Percentiles rank a stretch among this genome's conserved stretches.
Conservation (phyloP, 306 rosid species). For the Rosa rugosa region DNA sequence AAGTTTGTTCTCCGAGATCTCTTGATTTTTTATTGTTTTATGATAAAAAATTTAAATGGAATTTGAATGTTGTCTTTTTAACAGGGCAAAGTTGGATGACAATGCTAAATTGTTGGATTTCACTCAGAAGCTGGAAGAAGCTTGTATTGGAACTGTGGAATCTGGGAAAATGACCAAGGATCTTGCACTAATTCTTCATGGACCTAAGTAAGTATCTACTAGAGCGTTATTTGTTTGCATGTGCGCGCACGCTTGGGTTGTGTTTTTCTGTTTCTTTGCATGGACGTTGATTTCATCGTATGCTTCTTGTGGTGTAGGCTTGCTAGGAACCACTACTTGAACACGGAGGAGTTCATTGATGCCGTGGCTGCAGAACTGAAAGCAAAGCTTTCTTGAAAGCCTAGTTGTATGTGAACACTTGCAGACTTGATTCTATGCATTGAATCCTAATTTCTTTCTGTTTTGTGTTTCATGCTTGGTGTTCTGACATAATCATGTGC, state of each 20-base stretch:
- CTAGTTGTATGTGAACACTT: slow-evolving; percentile 17
- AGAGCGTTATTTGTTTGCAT: neutral
- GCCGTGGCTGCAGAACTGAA: slow-evolving; percentile 74
- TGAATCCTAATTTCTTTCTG: neutral
- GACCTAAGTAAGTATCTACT: slow-evolving; percentile 64
- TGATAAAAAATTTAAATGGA: neutral
- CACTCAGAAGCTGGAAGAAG: slow-evolving; percentile 76
- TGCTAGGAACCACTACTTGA: slow-evolving; percentile 71
- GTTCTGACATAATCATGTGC: neutral
- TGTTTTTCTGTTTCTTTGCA: neutral
- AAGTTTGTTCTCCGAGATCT: neutral
- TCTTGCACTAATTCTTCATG: slow-evolving; percentile 89
- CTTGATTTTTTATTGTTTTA: neutral
- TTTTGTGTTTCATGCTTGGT: neutral
- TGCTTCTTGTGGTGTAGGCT: slow-evolving; percentile 49
- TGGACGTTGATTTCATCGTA: slow-evolving; percentile 9
- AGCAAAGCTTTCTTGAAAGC: slow-evolving; percentile 51
- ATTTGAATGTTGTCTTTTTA: slow-evolving; percentile 1
- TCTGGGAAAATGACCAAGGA: slow-evolving; percentile 97
- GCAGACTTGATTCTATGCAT: neutral
- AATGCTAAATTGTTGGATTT: slow-evolving; percentile 66
- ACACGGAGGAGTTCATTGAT: slow-evolving; percentile 88
- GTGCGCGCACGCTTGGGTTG: neutral
- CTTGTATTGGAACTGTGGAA: slow-evolving; percentile 85
- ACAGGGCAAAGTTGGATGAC: slow-evolving; percentile 90